Base-by-base conservation (phyloP, 345 rosid genomes). In the Brassica carinata region DNA sequence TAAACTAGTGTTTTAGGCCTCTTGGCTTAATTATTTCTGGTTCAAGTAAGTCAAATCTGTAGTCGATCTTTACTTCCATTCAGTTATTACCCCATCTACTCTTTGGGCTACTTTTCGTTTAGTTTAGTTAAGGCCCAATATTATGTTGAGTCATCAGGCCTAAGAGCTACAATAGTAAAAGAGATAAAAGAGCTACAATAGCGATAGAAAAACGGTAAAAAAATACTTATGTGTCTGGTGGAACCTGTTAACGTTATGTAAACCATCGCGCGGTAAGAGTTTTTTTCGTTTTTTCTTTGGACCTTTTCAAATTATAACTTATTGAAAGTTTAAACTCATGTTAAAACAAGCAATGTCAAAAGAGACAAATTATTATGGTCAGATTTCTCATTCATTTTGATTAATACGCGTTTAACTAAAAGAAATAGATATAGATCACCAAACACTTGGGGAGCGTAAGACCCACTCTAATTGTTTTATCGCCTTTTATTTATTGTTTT, bases 401-500 rank as follows among this genome's bases (percentile, higher is more conserved):
- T 61, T 61, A 61, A 61, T 61, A 23, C 17, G 13, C 65, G 14
- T 62, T 62, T 27, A 53, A 29, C 9, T 15, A 70, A 51, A 53
- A 31, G 64, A 70, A 8, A 51, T 30, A 70, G 19, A n/a, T 19
- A 26, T 18, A 29, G 5, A n/a, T 48, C 57, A 48, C 17, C 57
- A 48, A 45, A 48, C 7, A 48, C 57, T 48, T 13, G 3, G 34
- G 33, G 77, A 59, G 62, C 74, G 74, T 74, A 73, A 67, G 62
- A 59, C 40, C 65, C 30, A 73, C 83, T 79, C 75, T 48, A 73
- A 31, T 40, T 4, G 8, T 67, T 26, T 69, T 45, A 7, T 67
- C 2, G 8, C 5, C 9, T 26, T 23, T 43, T 69, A 0, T 26
- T 40, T 67, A 18, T 38, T 17, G 13, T 15, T 2, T 14, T 3